Conservation (phyloP, 2,329 filamentous ascomycete genomes). For the Phialocephala sp. region DNA sequence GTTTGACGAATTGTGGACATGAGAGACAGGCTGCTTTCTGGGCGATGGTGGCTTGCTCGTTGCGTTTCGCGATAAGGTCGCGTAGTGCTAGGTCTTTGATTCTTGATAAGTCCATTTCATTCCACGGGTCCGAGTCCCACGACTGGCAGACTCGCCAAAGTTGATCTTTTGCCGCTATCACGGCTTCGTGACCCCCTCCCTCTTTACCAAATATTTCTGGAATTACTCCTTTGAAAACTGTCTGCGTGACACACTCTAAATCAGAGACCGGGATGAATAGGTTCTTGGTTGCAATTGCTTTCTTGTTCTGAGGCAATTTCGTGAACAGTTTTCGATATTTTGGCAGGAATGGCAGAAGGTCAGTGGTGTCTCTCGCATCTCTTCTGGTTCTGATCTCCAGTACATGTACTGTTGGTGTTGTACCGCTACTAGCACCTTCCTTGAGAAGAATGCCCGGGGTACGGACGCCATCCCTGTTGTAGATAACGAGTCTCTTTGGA, state of each 20-base stretch:
- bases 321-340: conserved; percentile 72
- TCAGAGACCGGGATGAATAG: conserved; percentile 75
- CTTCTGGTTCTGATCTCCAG: conserved; percentile 76
- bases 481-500: conserved; percentile 79
- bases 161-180: conserved; percentile 65
- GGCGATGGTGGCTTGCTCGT: conserved; percentile 65
- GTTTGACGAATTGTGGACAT: conserved; percentile 84
- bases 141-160: conserved; percentile 71
- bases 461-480: conserved; percentile 81
- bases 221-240: conserved; percentile 62
- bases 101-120: conserved; percentile 81
- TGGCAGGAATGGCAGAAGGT: conserved; percentile 83
- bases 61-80: conserved; percentile 77
- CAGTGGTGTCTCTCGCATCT: conserved; percentile 76
- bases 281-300: conserved; percentile 71
- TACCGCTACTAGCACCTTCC: conserved; percentile 72
- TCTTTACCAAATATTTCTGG: conserved; percentile 59
- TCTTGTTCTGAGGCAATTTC: conserved; percentile 67
- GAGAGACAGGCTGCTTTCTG: conserved; percentile 67
- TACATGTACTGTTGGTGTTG: conserved; percentile 73
- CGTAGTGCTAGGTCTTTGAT: conserved; percentile 84
- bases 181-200: conserved; percentile 55
- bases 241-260: conserved; percentile 83
- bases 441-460: conserved; percentile 81
- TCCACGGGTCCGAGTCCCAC: conserved; percentile 78